Evolutionary conservation across 1,139 yeast species (phyloP), one percentile per base, ranked within the genome.

Genomic region (Diutina mesorugosa): DNA sequence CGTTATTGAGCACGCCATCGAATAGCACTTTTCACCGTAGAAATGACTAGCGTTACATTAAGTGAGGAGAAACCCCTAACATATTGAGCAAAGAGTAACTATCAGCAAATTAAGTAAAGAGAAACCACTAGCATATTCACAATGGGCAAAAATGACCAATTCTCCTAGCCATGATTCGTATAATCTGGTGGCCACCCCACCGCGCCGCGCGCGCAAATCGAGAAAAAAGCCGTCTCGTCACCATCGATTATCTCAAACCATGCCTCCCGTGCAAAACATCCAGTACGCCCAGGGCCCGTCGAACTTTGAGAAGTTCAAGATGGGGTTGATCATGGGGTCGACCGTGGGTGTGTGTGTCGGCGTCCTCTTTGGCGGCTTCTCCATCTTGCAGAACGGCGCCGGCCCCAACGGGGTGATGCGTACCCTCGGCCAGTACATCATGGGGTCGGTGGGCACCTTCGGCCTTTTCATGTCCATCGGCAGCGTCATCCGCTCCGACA

Each of bases 341-440:
- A 85, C 96, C 30, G 97, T 90, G 41, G 99, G 99, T 59, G 95
- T 91, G 21, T 95, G 95, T 67, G 91, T 93, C 53, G 99, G 99
- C 59, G 88, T 93, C 56, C 76, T 93, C 63, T 93, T 93, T 68
- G 98, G 98, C 60, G 96, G 97, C 32, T 85, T 89, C 66, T 87
- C 97, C 59, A 87, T 95, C 61, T 73, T 90, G 64, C 95, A 91
- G 59, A 85, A 88, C 62, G 99, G 99, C 16, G 91, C 97, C 18
- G 99, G 99, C n/a, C 98, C 99, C 56, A 88, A 90, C 66, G 99
- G 99, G 58, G 90, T 90, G 59, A 87, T 93, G 85, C 85, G 97
- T 74, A 91, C 97, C 6, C 76, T 95, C 66, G 99, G 99, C 57
- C 96, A 91, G 72, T 93, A 90, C 72, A 91, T 95, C 72, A 85